A percentile compares a stretch with the other conserved stretches of the same genome.
Conservation (phyloP, 768 basidiomycete genomes). For the Hericium coralloides region DNA sequence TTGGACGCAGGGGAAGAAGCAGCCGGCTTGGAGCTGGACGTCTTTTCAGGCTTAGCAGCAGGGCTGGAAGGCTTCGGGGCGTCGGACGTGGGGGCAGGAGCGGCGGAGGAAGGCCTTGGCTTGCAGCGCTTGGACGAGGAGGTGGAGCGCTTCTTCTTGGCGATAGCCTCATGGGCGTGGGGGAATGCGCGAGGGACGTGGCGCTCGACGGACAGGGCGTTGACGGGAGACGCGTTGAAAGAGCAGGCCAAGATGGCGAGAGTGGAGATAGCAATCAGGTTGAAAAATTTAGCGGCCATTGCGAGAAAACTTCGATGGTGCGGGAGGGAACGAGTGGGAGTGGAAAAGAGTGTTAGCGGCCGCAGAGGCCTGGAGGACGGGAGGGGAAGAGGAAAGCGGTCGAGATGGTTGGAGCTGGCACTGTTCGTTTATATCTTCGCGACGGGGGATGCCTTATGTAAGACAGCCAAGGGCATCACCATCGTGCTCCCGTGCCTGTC, state of each 20-base stretch:
- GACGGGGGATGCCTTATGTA: not conserved
- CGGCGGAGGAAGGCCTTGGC: slow-evolving; percentile 26
- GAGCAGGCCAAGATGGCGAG: slow-evolving; percentile 49
- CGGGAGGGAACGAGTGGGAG: slow-evolving; percentile 12
- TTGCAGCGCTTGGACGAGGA: slow-evolving; percentile 45
- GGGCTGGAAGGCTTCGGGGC: slow-evolving; percentile 13
- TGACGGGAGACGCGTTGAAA: slow-evolving; percentile 35
- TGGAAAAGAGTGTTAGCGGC: not conserved
- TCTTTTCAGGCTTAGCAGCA: slow-evolving; percentile 11
- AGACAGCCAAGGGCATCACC: not conserved
- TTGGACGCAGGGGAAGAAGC: slow-evolving; percentile 8
- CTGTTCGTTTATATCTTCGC: no score
- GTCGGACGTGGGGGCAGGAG: slow-evolving; percentile 1
- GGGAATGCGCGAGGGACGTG: slow-evolving; percentile 36
- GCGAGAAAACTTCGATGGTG: slow-evolving; percentile 3
- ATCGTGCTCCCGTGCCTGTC: no score
- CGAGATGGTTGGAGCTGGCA: not conserved
- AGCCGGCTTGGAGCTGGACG: slow-evolving; percentile 12
- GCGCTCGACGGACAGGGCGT: slow-evolving; percentile 38
- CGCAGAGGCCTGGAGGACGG: not conserved
- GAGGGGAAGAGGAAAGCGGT: not conserved
- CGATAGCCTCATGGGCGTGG: slow-evolving; percentile 36
- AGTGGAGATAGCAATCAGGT: slow-evolving; percentile 48
- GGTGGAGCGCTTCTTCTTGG: slow-evolving; percentile 41
- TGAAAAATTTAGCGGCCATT: slow-evolving; percentile 48